Base-by-base conservation (phyloP, 441 rosid species). In the Corymbia citriodora region DNA sequence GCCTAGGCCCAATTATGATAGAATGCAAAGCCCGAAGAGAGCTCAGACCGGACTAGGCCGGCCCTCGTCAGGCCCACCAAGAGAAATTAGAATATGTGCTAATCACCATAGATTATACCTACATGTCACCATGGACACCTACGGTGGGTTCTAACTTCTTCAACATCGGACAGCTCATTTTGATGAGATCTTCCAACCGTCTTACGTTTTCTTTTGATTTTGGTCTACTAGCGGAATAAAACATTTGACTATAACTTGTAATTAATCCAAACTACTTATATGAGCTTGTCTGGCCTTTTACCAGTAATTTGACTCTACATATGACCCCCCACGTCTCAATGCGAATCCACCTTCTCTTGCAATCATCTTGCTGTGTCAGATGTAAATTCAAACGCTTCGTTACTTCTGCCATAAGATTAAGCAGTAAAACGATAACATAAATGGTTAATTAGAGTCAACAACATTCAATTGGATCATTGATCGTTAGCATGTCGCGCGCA, bases 311-410 rank as follows among this genome's bases (percentile, higher is more conserved):
- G 65, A 59, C n/a, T 59, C 29, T 59, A 25, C 65, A 59, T 0
- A 1, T 59, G 65, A 59, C n/a, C 3, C 3, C 7, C 25, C 6
- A 0, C 0, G 9, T 59, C 25, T 59, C 0, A 10, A 10, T 59
- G 14, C 9, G 14, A 59, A 4, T 2, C 7, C 0, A 59, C 0
- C 9, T 9, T 59, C 14, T 25, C n/a, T 25, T 59, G 0, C n/a
- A 25, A 59, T 59, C 3, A 7, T 2, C 1, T 59, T 59, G 7
- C 65, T 25, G 14, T 10, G 1, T 59, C 0, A 10, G 1, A 1
- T 59, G 65, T 59, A 59, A 59, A 59, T 59, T 59, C n/a, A 59
- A 55, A 59, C 25, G n/a, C 3, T 25, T 0, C n/a, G 0, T 59
- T 25, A 10, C n/a, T 59, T 59, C 14, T 0, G 3, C 14, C 5